phyloP scores from a whole-genome alignment of 1,284 basidiomycete genomes.

The Leccinum proliferum region DNA sequence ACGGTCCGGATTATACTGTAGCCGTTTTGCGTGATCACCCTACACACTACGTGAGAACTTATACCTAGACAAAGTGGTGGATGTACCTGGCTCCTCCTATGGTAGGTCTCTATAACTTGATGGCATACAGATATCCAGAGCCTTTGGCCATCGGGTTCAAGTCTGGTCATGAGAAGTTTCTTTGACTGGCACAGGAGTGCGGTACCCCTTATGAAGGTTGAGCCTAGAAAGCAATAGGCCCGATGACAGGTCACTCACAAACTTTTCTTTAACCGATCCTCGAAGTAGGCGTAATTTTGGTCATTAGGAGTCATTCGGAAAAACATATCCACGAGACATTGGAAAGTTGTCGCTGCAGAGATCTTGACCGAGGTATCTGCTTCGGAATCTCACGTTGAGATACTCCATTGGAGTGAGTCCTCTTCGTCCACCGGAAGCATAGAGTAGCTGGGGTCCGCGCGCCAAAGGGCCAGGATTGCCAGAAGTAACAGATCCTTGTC shows the following conservation, averaged over 20 bases:
- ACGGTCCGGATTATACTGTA: slow-evolving; percentile 47
- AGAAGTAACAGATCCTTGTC: slow-evolving; percentile 66
- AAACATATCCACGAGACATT: slow-evolving; percentile 40
- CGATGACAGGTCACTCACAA: slow-evolving; percentile 16
- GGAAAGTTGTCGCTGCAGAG: slow-evolving; percentile 45
- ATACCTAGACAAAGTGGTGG: background rate
- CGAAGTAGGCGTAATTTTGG: slow-evolving; percentile 29
- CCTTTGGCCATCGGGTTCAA: slow-evolving; percentile 55
- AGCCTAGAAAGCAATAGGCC: slow-evolving; percentile 1
- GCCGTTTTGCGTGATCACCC: slow-evolving; percentile 39
- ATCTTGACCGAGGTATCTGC: slow-evolving; percentile 62
- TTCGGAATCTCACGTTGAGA: slow-evolving; percentile 52
- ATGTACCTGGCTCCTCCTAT: slow-evolving; percentile 42
- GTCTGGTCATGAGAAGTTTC: slow-evolving; percentile 52
- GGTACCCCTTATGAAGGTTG: slow-evolving; percentile 39
- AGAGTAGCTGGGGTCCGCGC: slow-evolving; percentile 51
- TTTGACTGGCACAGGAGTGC: slow-evolving; percentile 52
- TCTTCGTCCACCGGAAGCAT: slow-evolving; percentile 25
- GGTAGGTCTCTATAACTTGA: slow-evolving; percentile 54
- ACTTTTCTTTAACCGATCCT: slow-evolving; percentile 33
- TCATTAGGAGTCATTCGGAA: slow-evolving; percentile 39
- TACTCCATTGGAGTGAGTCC: slow-evolving; percentile 43
- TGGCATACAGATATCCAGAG: slow-evolving; percentile 62
- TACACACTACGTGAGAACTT: slow-evolving; percentile 19
- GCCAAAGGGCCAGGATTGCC: slow-evolving; percentile 61